Evolutionary conservation across 1,284 basidiomycete genomes (phyloP).

Genomic region (Austropuccinia psidii): DNA sequence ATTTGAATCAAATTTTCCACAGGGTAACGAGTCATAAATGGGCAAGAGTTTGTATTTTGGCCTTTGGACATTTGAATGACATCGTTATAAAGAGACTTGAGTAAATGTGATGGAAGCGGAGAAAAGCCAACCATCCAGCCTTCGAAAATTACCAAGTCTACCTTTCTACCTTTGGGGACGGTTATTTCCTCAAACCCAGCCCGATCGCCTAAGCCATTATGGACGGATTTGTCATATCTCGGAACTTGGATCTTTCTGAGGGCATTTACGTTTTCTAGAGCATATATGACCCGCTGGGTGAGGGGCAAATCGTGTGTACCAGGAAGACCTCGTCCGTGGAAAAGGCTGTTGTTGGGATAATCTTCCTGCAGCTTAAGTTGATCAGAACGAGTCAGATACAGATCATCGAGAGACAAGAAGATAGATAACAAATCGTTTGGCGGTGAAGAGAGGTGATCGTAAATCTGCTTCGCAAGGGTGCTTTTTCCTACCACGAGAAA

Average conservation of each 20-base stretch:
- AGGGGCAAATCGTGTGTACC: slow-evolving; percentile 46
- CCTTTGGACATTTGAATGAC: not conserved
- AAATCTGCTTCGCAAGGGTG: not conserved
- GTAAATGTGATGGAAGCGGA: not conserved
- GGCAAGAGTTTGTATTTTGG: not conserved
- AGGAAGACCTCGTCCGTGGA: slow-evolving; percentile 47
- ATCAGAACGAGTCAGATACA: slow-evolving; percentile 12
- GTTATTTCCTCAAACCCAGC: not conserved
- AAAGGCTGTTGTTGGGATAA: slow-evolving; percentile 44
- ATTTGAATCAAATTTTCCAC: slow-evolving; percentile 3
- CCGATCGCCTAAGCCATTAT: slow-evolving; percentile 20
- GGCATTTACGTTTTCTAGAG: slow-evolving; percentile 14
- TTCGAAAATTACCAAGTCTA: slow-evolving; percentile 31
- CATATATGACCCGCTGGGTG: not conserved
- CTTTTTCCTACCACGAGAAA: slow-evolving; percentile 3
- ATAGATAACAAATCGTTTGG: not conserved
- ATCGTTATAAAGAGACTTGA: not conserved
- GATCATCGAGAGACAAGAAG: slow-evolving; percentile 25
- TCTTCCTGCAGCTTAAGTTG: slow-evolving; percentile 9
- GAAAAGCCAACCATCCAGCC: slow-evolving; percentile 35
- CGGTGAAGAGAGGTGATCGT: not conserved
- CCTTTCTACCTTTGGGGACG: not conserved
- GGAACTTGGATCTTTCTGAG: not conserved
- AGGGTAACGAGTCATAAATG: slow-evolving; percentile 5
- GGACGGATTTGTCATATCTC: slow-evolving; percentile 26